phyloP scores from a whole-genome alignment of 2,329 filamentous ascomycete species.

The Stylonectria norvegica region DNA sequence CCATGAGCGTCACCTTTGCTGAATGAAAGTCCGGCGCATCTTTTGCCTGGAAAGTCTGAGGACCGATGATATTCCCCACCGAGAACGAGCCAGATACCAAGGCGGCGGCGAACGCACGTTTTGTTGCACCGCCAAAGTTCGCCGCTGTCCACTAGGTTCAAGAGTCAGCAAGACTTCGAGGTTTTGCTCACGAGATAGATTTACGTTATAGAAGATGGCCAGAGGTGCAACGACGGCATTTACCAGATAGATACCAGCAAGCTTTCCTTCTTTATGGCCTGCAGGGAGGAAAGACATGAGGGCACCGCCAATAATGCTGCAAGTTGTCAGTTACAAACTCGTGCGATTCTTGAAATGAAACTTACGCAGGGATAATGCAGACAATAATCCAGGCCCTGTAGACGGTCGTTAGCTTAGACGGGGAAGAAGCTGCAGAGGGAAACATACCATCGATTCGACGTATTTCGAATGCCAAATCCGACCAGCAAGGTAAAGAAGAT shows the following conservation, averaged over 20 bases:
- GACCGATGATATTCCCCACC: slow-evolving; percentile 54
- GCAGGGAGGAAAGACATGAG: slow-evolving; percentile 52
- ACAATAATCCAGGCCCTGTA: slow-evolving; percentile 47
- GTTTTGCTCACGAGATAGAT: slow-evolving; percentile 1
- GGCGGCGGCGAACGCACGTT: slow-evolving; percentile 49
- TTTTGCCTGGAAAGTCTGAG: slow-evolving; percentile 51
- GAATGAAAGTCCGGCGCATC: slow-evolving; percentile 52
- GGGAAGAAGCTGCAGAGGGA: no score
- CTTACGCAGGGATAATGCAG: slow-evolving; percentile 47
- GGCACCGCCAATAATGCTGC: slow-evolving; percentile 45
- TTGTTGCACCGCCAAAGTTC: slow-evolving; percentile 51
- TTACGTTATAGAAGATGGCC: slow-evolving; percentile 44
- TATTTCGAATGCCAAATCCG: slow-evolving; percentile 44
- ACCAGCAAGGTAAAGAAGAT: slow-evolving; percentile 51
- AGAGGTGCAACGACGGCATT: slow-evolving; percentile 47
- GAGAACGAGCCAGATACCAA: slow-evolving; percentile 50
- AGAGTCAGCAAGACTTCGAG: not conserved
- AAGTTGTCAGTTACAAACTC: not conserved
- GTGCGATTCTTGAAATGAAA: not conserved
- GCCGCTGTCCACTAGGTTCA: slow-evolving; percentile 42
- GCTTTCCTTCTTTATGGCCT: slow-evolving; percentile 43
- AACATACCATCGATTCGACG: slow-evolving; percentile 49
- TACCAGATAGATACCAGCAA: slow-evolving; percentile 50
- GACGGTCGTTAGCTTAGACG: no score
- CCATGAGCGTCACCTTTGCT: slow-evolving; percentile 54